Evolutionary conservation across 129 eudicot genomes (phyloP), one percentile per base, ranked within the genome.

Genomic region (Chrysanthemum seticuspe): DNA sequence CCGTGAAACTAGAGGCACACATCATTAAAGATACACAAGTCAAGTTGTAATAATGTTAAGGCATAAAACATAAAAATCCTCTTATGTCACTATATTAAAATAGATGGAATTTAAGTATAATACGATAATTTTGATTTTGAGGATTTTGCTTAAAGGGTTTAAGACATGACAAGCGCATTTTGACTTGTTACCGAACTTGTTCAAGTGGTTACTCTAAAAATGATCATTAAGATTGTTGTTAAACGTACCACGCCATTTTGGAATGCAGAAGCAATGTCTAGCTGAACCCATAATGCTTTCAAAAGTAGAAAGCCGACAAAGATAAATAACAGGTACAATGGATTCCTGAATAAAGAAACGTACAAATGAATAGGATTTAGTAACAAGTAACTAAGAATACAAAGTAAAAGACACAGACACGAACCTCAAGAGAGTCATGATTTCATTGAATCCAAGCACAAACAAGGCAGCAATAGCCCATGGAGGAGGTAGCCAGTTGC

Each of bases 401-500:
- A 63, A 7, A 59, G 36, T 9, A 9, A 63, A 50, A 15, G 34
- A 44, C 14, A 12, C 14, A n/a, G 4, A 67, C 62, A 45, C 49
- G 8, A 55, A 91, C 97, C 89, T 91, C 70, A 91, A 76, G 76
- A 91, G 97, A 27, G 85, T 73, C 96, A 91, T 86, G 51, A 91
- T 82, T 74, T 91, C 97, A 68, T 91, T 83, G 62, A 88, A 88
- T 44, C 97, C 96, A 18, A 91, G 85, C 14, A 91, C 75, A 27
- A 91, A 5, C 83, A 88, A 75, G 2, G 93, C 97, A 18, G 77
- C 13, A n/a, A 91, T 88, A 19, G 96, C 96, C 97, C 97, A 91
- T 25, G 93, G 86, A 76, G 97, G 97, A 13, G 97, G 97, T 65
- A 91, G 45, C 97, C 97, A 91, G 19, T 76, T 86, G 76, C 76